These are phyloP conservation scores for Mycosphaerella sp. DNA, from an alignment of 2,329 filamentous ascomycete species.

Conservation along the genomic window DNA sequence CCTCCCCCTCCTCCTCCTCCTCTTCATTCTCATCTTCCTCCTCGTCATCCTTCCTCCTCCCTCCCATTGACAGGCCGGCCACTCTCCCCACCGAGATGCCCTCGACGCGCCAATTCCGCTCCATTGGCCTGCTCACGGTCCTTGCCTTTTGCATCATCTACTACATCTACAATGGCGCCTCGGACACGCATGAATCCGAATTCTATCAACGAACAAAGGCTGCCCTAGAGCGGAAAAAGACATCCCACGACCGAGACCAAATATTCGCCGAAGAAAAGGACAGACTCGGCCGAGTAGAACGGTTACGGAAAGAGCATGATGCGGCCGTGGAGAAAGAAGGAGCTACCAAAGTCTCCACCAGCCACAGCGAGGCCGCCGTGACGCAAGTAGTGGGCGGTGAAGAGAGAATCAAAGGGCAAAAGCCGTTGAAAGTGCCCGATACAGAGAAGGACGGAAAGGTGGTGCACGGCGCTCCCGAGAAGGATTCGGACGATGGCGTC, in stretches of 20 bases:
- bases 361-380: constrained; percentile 24
- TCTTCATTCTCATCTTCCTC: not conserved
- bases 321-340: constrained; percentile 19
- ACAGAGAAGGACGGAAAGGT: constrained; percentile 25
- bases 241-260: constrained; percentile 29
- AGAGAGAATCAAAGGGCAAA: constrained; percentile 47
- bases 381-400: constrained; percentile 51
- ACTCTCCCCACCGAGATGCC: constrained; percentile 48
- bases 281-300: constrained; percentile 25
- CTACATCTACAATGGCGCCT: constrained; percentile 62
- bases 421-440: constrained; percentile 38
- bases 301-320: constrained; percentile 31
- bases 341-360: constrained; percentile 21
- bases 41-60: not conserved
- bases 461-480: constrained; percentile 28
- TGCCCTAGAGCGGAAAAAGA: constrained; percentile 47
- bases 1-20: not conserved
- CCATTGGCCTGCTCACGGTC: constrained; percentile 59
- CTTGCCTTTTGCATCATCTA: constrained; percentile 60
- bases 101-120: constrained; percentile 62
- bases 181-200: constrained; percentile 46
- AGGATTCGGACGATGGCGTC: constrained; percentile 38
- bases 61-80: not conserved
- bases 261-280: constrained; percentile 27
- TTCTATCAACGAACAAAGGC: constrained; percentile 53